Evolutionary conservation across 768 basidiomycete species (phyloP), one percentile per base, ranked within the genome.

Genomic region (Boletales sp.): DNA sequence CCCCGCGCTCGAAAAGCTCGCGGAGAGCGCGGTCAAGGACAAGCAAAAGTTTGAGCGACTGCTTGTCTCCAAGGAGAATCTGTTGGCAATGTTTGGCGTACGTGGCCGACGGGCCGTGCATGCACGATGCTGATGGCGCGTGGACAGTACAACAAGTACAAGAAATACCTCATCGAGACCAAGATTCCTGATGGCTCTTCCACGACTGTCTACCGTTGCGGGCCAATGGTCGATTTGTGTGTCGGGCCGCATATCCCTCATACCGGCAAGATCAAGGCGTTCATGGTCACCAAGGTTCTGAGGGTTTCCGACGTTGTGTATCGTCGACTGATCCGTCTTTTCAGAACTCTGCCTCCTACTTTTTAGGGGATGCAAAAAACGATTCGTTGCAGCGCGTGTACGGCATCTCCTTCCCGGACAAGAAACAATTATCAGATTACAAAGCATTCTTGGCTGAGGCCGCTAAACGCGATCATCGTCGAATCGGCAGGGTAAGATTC

Each of bases 391-490:
- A 98, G 65, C 87, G 97, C 32, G 82, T 99, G 56, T 99, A 98
- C 67, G 97, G 97, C 51, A 92, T 99, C 67, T 97, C 94, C 0
- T 99, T 98, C 83, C 97, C 97, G 0, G 97, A 98, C 72, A 89
- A 89, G 72, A 95, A 97, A 68, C 91, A 95, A 66, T 72, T 98
- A 57, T 74, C 84, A 13, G 97, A 97, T 52, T 93, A 98, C 80
- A 97, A 98, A 74, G 81, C 78, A 40, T 97, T 97, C 78, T 79
- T 98, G 49, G 94, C 83, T 29, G 95, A 99, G 69, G 97, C 97
- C 45, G 94, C 95, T n/a, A 97, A 90, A 69, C 87, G 95, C 5
- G 95, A 99, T 68, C 97, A 98, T 64, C 76, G 97, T 40, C 92
- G 90, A 74, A 98, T 99, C 51, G 97, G 91, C 48, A 93, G 86